Percentiles rank a stretch among this genome's conserved stretches.
Evolutionary conservation across 1,284 basidiomycete genomes (phyloP).

Genomic region (Pisolithus thermaeus): DNA sequence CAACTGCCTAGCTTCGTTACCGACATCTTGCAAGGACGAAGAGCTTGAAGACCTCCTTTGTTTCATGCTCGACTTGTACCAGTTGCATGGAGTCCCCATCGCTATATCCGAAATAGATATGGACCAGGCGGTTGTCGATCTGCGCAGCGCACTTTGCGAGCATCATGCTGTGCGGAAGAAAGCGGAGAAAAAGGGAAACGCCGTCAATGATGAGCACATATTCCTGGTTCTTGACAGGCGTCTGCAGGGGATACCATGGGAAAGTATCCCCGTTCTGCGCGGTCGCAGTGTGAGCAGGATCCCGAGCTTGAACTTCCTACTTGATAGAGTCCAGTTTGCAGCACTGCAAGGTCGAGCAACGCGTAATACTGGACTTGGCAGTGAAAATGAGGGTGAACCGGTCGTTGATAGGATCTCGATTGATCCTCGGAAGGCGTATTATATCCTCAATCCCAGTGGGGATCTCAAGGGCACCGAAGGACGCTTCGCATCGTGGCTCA

Average conservation of each 20-base stretch:
- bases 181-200: constrained; percentile 17
- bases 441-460: constrained; percentile 88
- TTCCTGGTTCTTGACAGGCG: constrained; percentile 93
- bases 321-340: constrained; percentile 72
- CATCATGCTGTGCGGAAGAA: constrained; percentile 43
- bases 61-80: constrained; percentile 91
- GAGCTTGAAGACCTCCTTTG: constrained; percentile 94
- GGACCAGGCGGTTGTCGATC: constrained; percentile 76
- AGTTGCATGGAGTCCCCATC: constrained; percentile 86
- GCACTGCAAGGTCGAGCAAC: constrained; percentile 31
- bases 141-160: constrained; percentile 67
- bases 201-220: constrained; percentile 56
- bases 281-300: constrained; percentile 87
- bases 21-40: constrained; percentile 81
- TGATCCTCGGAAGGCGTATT: constrained; percentile 70
- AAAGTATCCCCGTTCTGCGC: constrained; percentile 84
- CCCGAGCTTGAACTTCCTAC: constrained; percentile 83
- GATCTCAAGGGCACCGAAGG: constrained; percentile 84
- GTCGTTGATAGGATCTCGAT: constrained; percentile 48
- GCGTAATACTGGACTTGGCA: constrained; percentile 13
- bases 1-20: constrained; percentile 82
- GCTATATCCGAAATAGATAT: constrained; percentile 92
- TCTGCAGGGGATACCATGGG: constrained; percentile 91
- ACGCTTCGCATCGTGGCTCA: constrained; percentile 76
- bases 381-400: constrained; percentile 4